Evolutionary conservation across 2,329 filamentous ascomycete species (phyloP).

Genomic region (Ploettnerulaceae sp.): DNA sequence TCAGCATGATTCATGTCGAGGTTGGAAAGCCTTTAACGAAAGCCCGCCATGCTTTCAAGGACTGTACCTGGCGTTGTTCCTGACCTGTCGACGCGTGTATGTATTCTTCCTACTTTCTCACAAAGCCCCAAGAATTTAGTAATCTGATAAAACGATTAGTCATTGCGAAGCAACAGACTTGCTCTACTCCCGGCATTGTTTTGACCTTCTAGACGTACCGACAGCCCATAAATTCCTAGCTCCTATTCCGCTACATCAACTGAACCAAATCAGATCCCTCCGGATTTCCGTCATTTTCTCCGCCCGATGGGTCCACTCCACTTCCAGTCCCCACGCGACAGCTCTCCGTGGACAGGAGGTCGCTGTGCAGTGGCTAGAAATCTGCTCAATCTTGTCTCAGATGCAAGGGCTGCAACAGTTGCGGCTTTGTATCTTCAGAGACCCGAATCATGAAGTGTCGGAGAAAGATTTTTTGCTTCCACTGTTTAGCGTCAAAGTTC

Average conservation of each 20-base stretch:
- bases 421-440: background rate
- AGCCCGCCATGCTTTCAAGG: background rate
- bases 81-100: conserved; percentile 1
- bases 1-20: conserved; percentile 5
- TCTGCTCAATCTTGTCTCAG: background rate
- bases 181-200: background rate
- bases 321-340: background rate
- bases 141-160: background rate
- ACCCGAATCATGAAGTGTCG: background rate
- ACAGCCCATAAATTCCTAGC: background rate
- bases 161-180: background rate
- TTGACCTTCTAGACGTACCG: background rate
- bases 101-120: background rate
- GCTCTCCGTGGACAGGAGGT: background rate
- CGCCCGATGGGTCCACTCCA: background rate
- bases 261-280: background rate
- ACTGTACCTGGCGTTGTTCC: background rate
- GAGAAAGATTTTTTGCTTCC: background rate
- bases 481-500: background rate
- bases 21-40: background rate
- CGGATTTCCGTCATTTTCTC: background rate
- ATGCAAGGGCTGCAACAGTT: background rate
- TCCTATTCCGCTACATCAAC: background rate
- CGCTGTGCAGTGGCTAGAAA: background rate
- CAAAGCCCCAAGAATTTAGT: background rate